Percentiles rank a stretch among this genome's conserved stretches.
phyloP scores from a whole-genome alignment of 2,329 filamentous ascomycete species.

The Fusarium luffae region DNA sequence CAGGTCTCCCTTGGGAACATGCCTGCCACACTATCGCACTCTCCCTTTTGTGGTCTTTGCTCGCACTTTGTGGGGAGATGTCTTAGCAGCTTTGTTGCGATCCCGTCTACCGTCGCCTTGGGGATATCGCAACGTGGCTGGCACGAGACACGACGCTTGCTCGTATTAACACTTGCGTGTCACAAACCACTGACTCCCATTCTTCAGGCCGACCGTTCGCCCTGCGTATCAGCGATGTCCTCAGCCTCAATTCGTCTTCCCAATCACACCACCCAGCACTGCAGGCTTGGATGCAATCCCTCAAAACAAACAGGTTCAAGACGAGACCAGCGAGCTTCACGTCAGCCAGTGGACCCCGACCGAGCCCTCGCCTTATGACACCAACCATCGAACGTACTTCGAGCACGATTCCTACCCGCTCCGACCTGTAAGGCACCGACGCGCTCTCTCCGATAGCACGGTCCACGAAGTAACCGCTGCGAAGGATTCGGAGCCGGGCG shows the following conservation, averaged over 20 bases:
- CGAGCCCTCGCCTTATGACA: constrained; percentile 52
- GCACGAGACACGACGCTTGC: constrained; percentile 18
- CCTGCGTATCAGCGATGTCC: constrained; percentile 71
- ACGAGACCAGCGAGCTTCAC: constrained; percentile 46
- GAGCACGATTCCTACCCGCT: constrained; percentile 37
- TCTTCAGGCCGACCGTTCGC: constrained; percentile 67
- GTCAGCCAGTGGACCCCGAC: constrained; percentile 58
- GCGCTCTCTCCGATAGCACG: constrained; percentile 82
- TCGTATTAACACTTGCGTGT: constrained; percentile 29
- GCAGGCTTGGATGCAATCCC: constrained; percentile 64
- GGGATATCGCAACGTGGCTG: constrained; percentile 29
- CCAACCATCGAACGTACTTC: constrained; percentile 48
- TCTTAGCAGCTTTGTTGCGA: constrained; percentile 24
- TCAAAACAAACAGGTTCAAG: constrained; percentile 42
- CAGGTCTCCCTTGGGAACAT: constrained; percentile 26
- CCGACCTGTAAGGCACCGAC: constrained; percentile 59
- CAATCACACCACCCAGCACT: constrained; percentile 69
- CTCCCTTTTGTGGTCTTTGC: constrained; percentile 29
- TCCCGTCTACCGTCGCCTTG: constrained; percentile 18
- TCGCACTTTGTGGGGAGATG: constrained; percentile 29
- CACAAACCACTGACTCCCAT: constrained; percentile 37
- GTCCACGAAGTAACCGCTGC: constrained; percentile 70
- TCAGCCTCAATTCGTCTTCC: constrained; percentile 69
- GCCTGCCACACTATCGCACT: constrained; percentile 29
- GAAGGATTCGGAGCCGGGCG: constrained; percentile 70